Evolutionary conservation across 1,139 yeast genomes (phyloP), one percentile per base, ranked within the genome.

Genomic region (Blastobotrys malaysiensis): DNA sequence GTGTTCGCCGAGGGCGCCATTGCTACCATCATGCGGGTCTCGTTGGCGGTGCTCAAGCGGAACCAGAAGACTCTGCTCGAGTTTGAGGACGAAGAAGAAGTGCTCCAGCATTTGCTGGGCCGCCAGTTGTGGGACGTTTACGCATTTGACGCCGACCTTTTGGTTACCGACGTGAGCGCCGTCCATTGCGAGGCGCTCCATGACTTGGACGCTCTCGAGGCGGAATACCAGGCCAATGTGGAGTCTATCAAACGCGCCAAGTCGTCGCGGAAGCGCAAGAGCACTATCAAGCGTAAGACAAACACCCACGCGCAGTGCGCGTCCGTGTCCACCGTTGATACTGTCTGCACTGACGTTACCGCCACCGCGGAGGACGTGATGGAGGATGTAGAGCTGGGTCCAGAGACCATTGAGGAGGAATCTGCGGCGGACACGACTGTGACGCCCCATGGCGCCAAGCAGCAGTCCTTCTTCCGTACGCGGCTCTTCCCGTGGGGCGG

Each of bases 1-100:
- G 80, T 73, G 58, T 66, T 84, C 56, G 72, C 83, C 43, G 86
- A 83, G 68, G 89, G 89, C 13, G 85, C 85, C 73, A 79, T 83
- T 59, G 74, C 77, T 26, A 86, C 88, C 0, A 71, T 83, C 61
- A 77, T 84, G 69, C 79, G 85, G 59, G 77, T 82, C 9, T 82
- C 86, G 0, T 63, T 83, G 50, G 83, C 86, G 0, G 71, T 83
- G 19, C 70, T 84, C 49, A 66, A 78, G 31, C 73, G 77, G 48
- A 84, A 84, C 65, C 73, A 77, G 57, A 76, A 77, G 6, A 71
- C 79, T n/a, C 71, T 84, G 51, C 69, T 80, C 73, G 71, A 75
- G 21, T 74, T 82, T 54, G 73, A 71, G 20, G 86, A 82, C 59
- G 83, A 82, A 57, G 89, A 83, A 63, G 80, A 82, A 21, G 73